These are phyloP conservation scores for Epichloe uncinata DNA, from an alignment of 2,329 filamentous ascomycete species.

Conservation along the genomic window DNA sequence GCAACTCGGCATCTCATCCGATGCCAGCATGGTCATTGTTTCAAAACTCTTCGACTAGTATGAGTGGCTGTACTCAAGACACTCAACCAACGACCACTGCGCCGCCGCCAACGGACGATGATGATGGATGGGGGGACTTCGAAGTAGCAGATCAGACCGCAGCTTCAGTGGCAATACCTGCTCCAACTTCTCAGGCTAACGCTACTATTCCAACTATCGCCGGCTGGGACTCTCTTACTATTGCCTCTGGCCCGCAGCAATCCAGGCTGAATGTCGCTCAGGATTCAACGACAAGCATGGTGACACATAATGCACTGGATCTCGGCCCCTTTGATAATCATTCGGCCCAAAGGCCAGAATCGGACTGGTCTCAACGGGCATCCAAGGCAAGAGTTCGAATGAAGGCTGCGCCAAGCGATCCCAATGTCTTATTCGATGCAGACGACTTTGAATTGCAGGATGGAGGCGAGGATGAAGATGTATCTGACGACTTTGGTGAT, in stretches of 20 bases:
- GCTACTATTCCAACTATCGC: neutral
- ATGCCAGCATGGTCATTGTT: conserved; percentile 20
- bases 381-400: conserved; percentile 11
- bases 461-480: conserved; percentile 28
- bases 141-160: conserved; percentile 35
- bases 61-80: conserved; percentile 10
- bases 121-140: conserved; percentile 57
- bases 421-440: conserved; percentile 55
- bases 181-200: neutral
- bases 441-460: conserved; percentile 35
- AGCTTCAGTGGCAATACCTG: neutral
- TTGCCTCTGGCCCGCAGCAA: neutral
- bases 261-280: neutral
- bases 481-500: conserved; percentile 44
- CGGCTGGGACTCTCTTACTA: neutral
- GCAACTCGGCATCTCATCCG: conserved; percentile 8
- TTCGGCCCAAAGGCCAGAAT: conserved; percentile 8
- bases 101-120: conserved; percentile 28
- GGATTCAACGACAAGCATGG: too few relatives aligned
- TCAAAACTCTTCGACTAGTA: conserved; percentile 11
- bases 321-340: neutral
- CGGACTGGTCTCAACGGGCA: conserved; percentile 6
- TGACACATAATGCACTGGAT: neutral
- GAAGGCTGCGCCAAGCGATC: conserved; percentile 19
- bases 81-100: neutral